Conservation (phyloP, 192 early-diverging fungal species). For the Spinellus fusiger region DNA sequence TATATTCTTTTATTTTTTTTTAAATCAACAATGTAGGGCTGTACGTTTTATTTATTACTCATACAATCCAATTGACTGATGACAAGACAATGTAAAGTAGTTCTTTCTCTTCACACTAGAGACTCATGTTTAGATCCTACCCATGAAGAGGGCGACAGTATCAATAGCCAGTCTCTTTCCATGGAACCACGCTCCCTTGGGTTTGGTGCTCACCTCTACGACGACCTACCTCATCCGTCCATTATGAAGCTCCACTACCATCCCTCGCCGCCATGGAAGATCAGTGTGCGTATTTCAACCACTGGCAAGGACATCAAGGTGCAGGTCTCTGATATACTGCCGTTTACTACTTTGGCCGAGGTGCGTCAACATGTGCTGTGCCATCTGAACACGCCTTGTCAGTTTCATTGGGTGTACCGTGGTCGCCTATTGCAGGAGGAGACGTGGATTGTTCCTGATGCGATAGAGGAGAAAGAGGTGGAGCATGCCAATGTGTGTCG, state of each 20-base stretch:
- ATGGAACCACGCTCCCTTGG: not conserved
- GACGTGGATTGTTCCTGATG: not conserved
- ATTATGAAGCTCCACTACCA: not conserved
- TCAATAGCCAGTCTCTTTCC: not conserved
- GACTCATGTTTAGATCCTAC: no score
- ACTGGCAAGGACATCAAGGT: not conserved
- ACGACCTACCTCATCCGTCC: not conserved
- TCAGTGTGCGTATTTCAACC: conserved; percentile 5
- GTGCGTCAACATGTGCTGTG: not conserved
- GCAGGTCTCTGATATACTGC: not conserved
- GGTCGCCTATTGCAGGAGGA: not conserved
- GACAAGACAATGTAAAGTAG: no score
- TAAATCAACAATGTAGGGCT: no score
- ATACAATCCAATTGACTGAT: no score
- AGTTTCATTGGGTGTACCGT: not conserved
- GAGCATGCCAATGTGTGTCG: no score
- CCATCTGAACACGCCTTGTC: not conserved
- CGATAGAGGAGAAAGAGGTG: not conserved
- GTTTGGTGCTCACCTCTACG: not conserved
- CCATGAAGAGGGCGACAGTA: not conserved
- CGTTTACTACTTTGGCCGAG: not conserved
- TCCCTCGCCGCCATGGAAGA: not conserved
- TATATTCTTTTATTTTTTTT: no score
- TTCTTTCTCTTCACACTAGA: no score
- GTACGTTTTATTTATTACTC: no score